Evolutionary conservation across 1,284 basidiomycete species (phyloP).

Genomic region (Trichosporon inkin): DNA sequence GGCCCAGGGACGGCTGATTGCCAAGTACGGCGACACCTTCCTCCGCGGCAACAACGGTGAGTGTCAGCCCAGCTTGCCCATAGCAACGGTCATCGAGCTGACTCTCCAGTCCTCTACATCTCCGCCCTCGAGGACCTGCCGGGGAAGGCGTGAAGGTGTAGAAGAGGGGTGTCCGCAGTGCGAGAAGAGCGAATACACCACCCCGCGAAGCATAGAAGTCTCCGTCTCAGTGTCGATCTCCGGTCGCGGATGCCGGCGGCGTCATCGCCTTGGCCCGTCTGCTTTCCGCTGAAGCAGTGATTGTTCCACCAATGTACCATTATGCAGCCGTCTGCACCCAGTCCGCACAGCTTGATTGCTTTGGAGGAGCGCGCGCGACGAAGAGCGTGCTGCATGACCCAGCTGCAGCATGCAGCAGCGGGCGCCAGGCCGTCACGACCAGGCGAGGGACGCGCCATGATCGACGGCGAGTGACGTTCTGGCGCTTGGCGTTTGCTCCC

Average conservation of each 20-base stretch:
- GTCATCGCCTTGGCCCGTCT: neutral
- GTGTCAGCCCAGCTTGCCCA: slow-evolving; percentile 45
- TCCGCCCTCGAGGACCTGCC: slow-evolving; percentile 52
- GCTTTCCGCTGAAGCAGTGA: neutral
- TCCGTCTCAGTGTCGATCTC: neutral
- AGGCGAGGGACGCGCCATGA: too few relatives aligned
- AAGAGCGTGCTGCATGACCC: too few relatives aligned
- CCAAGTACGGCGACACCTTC: slow-evolving; percentile 89
- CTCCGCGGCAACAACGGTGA: slow-evolving; percentile 94
- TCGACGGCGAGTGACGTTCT: neutral
- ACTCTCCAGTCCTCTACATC: slow-evolving; percentile 52
- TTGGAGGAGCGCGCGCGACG: neutral
- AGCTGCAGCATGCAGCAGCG: too few relatives aligned
- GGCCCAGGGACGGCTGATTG: slow-evolving; percentile 78
- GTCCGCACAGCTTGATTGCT: neutral
- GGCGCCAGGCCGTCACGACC: too few relatives aligned
- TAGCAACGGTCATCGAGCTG: neutral
- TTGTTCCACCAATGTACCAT: slow-evolving; percentile 1
- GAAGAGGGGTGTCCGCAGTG: neutral
- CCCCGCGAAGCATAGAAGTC: slow-evolving; percentile 7
- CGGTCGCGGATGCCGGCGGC: neutral
- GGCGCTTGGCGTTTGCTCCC: neutral
- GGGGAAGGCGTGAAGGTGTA: slow-evolving; percentile 14
- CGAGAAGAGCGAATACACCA: neutral
- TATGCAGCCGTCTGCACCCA: slow-evolving; percentile 1